Base-by-base conservation (phyloP, 1,139 yeast species). In the Suhomyces bribrorum region DNA sequence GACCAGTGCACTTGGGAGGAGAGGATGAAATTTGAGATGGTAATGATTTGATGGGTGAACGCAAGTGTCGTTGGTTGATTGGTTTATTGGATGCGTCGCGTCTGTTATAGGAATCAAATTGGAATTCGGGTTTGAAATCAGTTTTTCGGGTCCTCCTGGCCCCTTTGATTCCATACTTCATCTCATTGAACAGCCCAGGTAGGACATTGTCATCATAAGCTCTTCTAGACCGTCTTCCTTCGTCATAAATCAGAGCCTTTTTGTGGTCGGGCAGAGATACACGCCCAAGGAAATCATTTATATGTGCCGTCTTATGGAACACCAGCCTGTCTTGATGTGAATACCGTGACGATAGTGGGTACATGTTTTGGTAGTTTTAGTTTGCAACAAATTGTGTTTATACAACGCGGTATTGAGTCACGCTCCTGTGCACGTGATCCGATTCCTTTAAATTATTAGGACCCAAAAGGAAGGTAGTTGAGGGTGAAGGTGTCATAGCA, bases 11-110 rank as follows among this genome's bases (percentile, higher is more conserved):
- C 11, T 14, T 13, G 15, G 20, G 18, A 12, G 32, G 14, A 4
- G 32, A 11, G 8, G 29, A 29, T 26, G 15, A 13, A 34, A 26
- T 11, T n/a, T 33, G 31, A 5, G 31, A 13, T 3, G 44, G 43
- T 14, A 40, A 29, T 8, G 36, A 31, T 22, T 36, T 36, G 14
- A 43, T 43, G 6, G 46, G 46, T 8, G 46, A 41, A 14, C 32
- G 27, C 23, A 43, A 17, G 34, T 37, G 34, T 20, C 11, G 5
- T 20, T 20, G 23, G 11, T 20, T 20, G 23, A n/a, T 20, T 8
- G 23, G 23, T n/a, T 20, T 20, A 8, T n/a, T 20, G 11, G 23
- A 8, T 20, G 11, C 11, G 6, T 20, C 23, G n/a, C n/a, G n/a
- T n/a, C n/a, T n/a, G n/a, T n/a, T n/a, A n/a, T n/a, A n/a, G n/a